phyloP scores from a whole-genome alignment of 768 basidiomycete species.

The Dictyophora rubrovolvata region DNA sequence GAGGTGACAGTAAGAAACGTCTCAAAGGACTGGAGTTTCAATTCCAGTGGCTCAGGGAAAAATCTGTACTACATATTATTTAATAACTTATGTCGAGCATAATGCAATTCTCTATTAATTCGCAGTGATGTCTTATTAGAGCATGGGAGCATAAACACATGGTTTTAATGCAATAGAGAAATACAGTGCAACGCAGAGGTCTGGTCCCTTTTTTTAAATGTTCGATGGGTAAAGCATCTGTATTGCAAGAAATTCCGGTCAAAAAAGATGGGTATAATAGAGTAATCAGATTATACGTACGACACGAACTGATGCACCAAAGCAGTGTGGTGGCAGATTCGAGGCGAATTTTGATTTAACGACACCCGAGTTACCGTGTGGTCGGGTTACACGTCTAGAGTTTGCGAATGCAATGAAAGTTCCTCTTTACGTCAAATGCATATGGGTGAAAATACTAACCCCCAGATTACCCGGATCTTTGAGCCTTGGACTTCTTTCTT shows the following conservation, averaged over 20 bases:
- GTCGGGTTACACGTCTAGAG: slow-evolving; percentile 75
- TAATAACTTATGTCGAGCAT: neutral
- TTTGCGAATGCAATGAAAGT: neutral
- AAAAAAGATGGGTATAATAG: slow-evolving; percentile 2
- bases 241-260: neutral
- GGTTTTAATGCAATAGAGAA: slow-evolving; percentile 6
- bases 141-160: slow-evolving; percentile 5
- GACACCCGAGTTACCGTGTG: slow-evolving; percentile 90
- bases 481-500: slow-evolving; percentile 91
- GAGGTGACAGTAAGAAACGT: neutral
- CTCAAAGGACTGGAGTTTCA: neutral
- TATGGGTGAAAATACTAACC: slow-evolving; percentile 40
- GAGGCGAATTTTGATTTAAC: slow-evolving; percentile 94
- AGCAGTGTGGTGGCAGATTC: slow-evolving; percentile 91
- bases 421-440: neutral
- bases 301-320: slow-evolving; percentile 87
- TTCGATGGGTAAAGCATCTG: slow-evolving; percentile 92
- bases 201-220: slow-evolving; percentile 38
- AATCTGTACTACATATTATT: neutral
- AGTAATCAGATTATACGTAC: slow-evolving; percentile 37
- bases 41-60: neutral
- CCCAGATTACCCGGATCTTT: slow-evolving; percentile 97
- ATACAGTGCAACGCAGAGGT: slow-evolving; percentile 1
- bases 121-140: neutral
- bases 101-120: neutral